phyloP scores from a whole-genome alignment of 2,329 filamentous ascomycete species.

The Ophiostoma sp. region DNA sequence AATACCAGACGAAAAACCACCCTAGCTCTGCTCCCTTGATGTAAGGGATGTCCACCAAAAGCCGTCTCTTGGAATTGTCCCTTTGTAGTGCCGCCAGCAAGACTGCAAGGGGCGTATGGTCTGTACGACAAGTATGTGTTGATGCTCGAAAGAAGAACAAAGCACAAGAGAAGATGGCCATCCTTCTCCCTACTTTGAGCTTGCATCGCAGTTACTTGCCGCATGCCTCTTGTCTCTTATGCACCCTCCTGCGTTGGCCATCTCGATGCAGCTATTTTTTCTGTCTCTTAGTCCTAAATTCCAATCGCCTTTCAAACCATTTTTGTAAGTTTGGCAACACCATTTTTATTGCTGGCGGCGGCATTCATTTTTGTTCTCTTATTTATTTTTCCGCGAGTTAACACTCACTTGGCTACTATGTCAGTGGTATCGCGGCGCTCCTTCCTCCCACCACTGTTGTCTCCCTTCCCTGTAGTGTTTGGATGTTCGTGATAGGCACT shows the following conservation, averaged over 20 bases:
- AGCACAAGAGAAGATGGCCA: not conserved
- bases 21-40: not conserved
- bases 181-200: not conserved
- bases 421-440: not conserved
- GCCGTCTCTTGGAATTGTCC: not conserved
- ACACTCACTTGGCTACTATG: not conserved
- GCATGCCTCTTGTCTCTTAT: not conserved
- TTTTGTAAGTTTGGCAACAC: not conserved
- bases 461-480: not conserved
- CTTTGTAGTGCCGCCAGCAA: not conserved
- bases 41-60: not conserved
- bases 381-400: no score
- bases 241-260: not conserved
- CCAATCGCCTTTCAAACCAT: not conserved
- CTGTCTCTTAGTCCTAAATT: not conserved
- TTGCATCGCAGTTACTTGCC: not conserved
- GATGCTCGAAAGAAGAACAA: not conserved
- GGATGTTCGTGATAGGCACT: not conserved
- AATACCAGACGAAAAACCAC: not conserved
- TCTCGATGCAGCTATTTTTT: not conserved
- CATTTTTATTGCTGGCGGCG: no score
- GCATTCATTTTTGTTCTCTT: not conserved
- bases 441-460: not conserved
- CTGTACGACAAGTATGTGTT: not conserved
- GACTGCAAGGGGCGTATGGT: not conserved